Evolutionary conservation across 2,329 filamentous ascomycete species (phyloP).

Genomic region (Colletotrichum tropicicola): DNA sequence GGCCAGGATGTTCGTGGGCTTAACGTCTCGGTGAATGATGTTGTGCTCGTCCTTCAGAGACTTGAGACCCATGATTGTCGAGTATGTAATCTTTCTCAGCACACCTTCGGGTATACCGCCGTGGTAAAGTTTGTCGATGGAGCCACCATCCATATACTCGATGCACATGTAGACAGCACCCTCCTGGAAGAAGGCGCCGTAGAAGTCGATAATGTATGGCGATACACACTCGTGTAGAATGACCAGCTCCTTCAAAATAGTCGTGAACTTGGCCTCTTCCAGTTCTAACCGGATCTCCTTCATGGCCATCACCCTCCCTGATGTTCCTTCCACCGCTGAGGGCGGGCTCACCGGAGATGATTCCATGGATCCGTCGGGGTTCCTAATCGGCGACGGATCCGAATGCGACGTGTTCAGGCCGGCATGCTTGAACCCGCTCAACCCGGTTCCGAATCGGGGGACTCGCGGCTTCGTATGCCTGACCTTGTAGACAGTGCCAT

Average conservation of each 20-base stretch:
- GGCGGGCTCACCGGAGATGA: slow-evolving; percentile 37
- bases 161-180: slow-evolving; percentile 99
- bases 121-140: slow-evolving; percentile 93
- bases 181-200: slow-evolving; percentile 98
- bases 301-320: slow-evolving; percentile 95
- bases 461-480: slow-evolving; percentile 76
- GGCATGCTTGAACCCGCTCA: slow-evolving; percentile 57
- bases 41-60: slow-evolving; percentile 97
- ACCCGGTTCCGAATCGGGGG: slow-evolving; percentile 67
- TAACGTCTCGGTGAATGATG: slow-evolving; percentile 98
- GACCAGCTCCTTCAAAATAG: slow-evolving; percentile 97
- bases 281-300: slow-evolving; percentile 97
- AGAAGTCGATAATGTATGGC: slow-evolving; percentile 98
- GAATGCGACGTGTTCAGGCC: slow-evolving; percentile 48
- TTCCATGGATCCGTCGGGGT: slow-evolving; percentile 37
- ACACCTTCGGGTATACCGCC: slow-evolving; percentile 91
- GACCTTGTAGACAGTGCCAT: slow-evolving; percentile 97
- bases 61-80: slow-evolving; percentile 91
- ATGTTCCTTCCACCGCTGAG: slow-evolving; percentile 52
- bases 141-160: slow-evolving; percentile 98
- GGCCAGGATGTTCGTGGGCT: slow-evolving; percentile 97
- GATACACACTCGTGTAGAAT: slow-evolving; percentile 95
- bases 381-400: slow-evolving; percentile 42
- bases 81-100: slow-evolving; percentile 87
- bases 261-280: slow-evolving; percentile 95